A percentile compares a stretch with the other conserved stretches of the same genome.
phyloP scores from a whole-genome alignment of 2,329 filamentous ascomycete genomes.

The Ustilaginoidea virens region DNA sequence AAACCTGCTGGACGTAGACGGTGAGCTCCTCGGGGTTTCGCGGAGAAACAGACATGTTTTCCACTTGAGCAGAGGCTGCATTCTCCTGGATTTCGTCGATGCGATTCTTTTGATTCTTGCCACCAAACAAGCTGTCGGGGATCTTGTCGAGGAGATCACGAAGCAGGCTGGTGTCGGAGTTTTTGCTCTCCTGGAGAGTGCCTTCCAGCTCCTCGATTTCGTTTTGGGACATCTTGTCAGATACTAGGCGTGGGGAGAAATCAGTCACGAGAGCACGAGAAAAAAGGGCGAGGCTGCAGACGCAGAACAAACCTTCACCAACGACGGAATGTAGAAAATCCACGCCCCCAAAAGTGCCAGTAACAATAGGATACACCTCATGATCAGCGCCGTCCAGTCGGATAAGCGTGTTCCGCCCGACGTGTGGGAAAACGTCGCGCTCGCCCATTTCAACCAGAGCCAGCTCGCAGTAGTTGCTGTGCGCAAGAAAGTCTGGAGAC shows the following conservation, averaged over 20 bases:
- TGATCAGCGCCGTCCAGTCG: slow-evolving; percentile 49
- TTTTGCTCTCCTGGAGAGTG: slow-evolving; percentile 51
- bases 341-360: slow-evolving; percentile 86
- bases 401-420: slow-evolving; percentile 59
- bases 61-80: slow-evolving; percentile 58
- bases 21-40: slow-evolving; percentile 76
- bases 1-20: slow-evolving; percentile 55
- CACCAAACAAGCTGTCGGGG: slow-evolving; percentile 65
- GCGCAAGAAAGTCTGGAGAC: slow-evolving; percentile 63
- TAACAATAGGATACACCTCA: slow-evolving; percentile 67
- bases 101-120: slow-evolving; percentile 57
- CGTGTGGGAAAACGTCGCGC: slow-evolving; percentile 69
- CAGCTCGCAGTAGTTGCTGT: slow-evolving; percentile 86
- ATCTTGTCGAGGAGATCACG: slow-evolving; percentile 70
- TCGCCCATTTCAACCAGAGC: slow-evolving; percentile 79
- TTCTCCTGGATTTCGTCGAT: slow-evolving; percentile 69
- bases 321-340: slow-evolving; percentile 86
- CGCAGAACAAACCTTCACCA: slow-evolving; percentile 34
- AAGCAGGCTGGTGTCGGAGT: slow-evolving; percentile 56
- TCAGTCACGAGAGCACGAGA: slow-evolving; percentile 4
- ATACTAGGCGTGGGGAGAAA: slow-evolving; percentile 32
- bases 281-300: neutral
- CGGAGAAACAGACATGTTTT: slow-evolving; percentile 59
- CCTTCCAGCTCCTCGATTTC: slow-evolving; percentile 81
- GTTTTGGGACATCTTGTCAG: slow-evolving; percentile 80